These are phyloP conservation scores for Ramaria sp. DNA, from an alignment of 768 basidiomycete genomes.

Conservation along the genomic window DNA sequence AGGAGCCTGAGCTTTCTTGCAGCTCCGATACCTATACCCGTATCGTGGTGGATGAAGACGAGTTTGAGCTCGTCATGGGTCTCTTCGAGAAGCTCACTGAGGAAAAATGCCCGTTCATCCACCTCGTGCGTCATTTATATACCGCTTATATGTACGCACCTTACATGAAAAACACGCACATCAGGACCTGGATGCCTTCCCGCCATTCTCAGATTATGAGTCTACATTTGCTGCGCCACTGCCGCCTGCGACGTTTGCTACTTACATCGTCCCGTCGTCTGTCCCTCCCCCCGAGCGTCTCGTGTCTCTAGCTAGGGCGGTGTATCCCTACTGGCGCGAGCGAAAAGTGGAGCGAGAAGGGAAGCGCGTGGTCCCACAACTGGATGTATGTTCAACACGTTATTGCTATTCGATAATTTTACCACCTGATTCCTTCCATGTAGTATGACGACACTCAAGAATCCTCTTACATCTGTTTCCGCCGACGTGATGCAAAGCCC, in stretches of 20 bases:
- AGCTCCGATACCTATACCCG: constrained; percentile 5
- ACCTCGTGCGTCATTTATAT: constrained; percentile 52
- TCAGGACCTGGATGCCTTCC: constrained; percentile 47
- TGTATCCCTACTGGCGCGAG: constrained; percentile 89
- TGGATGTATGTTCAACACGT: constrained; percentile 55
- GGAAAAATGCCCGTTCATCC: constrained; percentile 70
- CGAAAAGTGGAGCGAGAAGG: constrained; percentile 74
- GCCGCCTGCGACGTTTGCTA: constrained; percentile 53
- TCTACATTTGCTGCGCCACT: constrained; percentile 53
- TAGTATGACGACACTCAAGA: constrained; percentile 60
- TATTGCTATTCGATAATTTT: neutral
- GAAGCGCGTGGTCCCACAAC: constrained; percentile 71
- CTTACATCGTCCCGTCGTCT: constrained; percentile 48
- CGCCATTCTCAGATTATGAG: constrained; percentile 65
- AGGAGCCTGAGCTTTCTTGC: constrained; percentile 59
- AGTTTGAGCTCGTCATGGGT: constrained; percentile 94
- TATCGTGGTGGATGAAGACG: constrained; percentile 72
- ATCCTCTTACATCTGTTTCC: constrained; percentile 89
- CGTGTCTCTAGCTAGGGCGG: constrained; percentile 51
- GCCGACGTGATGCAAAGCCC: constrained; percentile 87
- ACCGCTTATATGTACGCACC: neutral
- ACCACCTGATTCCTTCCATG: constrained; percentile 3
- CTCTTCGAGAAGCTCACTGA: constrained; percentile 86
- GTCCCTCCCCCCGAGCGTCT: constrained; percentile 59
- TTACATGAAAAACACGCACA: neutral